Conservation (phyloP, 139 green algal genomes). For the Picocystis salinarum region DNA sequence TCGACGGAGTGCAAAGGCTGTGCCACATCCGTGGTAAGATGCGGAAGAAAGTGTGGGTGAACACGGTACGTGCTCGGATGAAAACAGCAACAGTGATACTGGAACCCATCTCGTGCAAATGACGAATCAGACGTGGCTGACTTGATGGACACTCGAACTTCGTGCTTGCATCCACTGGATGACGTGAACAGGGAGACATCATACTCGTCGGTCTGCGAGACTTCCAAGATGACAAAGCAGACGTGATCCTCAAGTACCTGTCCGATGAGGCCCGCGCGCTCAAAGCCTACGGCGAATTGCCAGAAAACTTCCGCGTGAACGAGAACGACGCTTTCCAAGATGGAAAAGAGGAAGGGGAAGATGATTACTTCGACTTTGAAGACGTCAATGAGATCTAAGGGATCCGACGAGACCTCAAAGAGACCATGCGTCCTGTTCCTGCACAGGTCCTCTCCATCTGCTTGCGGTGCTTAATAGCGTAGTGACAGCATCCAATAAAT, state of each 20-base stretch:
- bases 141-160: background rate
- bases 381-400: no score
- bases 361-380: no score
- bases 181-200: slow-evolving; percentile 69
- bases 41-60: slow-evolving; percentile 96
- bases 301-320: no score
- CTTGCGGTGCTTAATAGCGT: no score
- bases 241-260: slow-evolving; percentile 99
- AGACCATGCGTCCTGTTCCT: no score
- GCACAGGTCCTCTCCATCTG: no score
- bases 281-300: slow-evolving; percentile 95
- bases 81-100: slow-evolving; percentile 13
- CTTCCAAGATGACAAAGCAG: slow-evolving; percentile 98
- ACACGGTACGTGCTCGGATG: slow-evolving; percentile 1
- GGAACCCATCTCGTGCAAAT: background rate
- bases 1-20: slow-evolving; percentile 89
- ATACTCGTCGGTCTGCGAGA: slow-evolving; percentile 93
- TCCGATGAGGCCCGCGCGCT: slow-evolving; percentile 73
- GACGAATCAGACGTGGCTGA: no score
- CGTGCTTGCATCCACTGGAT: slow-evolving; percentile 7
- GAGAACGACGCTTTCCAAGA: no score
- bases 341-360: no score
- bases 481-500: no score
- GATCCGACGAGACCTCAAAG: no score
- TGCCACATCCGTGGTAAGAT: slow-evolving; percentile 99